Evolutionary conservation across 139 green algal species (phyloP), one percentile per base, ranked within the genome.

Genomic region (Pleodorina starrii): DNA sequence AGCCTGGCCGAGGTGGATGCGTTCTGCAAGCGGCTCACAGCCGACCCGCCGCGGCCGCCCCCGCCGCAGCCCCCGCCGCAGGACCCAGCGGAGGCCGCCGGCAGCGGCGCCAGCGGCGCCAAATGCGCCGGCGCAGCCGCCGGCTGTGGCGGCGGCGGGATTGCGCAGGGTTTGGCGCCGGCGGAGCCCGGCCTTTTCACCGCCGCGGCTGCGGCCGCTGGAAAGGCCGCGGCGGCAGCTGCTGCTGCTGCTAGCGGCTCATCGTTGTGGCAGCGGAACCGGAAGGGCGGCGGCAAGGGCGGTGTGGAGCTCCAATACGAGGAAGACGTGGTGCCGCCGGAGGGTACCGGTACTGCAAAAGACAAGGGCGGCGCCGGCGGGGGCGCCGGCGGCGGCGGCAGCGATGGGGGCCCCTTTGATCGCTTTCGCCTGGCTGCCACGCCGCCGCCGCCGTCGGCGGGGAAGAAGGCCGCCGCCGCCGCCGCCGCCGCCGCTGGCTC

Each of bases 11-110:
- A 90, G 16, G 71, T 97, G 87, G 40, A 42, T 0, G 50, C 42
- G 25, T 97, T 97, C 87, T 97, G 94, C 86, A n/a, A 80, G 5
- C 36, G 84, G 3, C 86, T 97, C 1, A 50, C 83, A 25, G 93
- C 93, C 0, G 74, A 96, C 89, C 94, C 95, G 43, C 95, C 95
- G 1, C 25, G 27, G 27, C 69, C 68, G 12, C 38, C 68, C 14
- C 63, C 42, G n/a, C 43, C 23, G 21, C 66, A 72, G 36, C 66
- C 66, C 0, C 40, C 10, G 29, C 72, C 72, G 29, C 74, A 82
- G 46, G 32, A 17, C 43, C 25, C 44, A 42, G 60, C 42, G 11
- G 63, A 1, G 42, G 50, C 35, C 32, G 69, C 77, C 11, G 81
- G 36, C 11, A 72, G 51, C n/a, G 57, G 25, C n/a, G n/a, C n/a